Evolutionary conservation across 805 yeast species (phyloP).

Genomic region (Isabelozyma pseudorhagii): DNA sequence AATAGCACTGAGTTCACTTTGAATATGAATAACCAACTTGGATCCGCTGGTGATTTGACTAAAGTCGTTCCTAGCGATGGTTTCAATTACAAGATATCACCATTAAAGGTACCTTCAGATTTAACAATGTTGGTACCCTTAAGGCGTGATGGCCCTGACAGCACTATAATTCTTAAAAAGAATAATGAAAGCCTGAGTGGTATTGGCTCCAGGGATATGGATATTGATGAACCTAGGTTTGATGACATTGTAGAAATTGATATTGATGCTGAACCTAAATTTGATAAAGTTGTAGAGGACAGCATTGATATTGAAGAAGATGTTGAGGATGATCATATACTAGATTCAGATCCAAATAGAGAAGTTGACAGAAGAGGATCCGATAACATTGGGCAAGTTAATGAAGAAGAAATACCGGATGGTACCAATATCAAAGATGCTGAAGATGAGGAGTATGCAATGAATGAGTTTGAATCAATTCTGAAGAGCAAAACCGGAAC

Average conservation of each 20-base stretch:
- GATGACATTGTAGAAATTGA: not conserved
- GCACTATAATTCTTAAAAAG: not conserved
- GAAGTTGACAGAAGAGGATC: not conserved
- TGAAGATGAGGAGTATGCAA: too few relatives aligned
- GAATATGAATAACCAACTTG: slow-evolving; percentile 5
- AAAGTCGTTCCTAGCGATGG: slow-evolving; percentile 20
- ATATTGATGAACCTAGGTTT: not conserved
- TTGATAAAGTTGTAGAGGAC: slow-evolving; percentile 54
- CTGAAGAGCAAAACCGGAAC: too few relatives aligned
- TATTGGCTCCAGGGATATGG: not conserved
- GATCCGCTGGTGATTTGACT: slow-evolving; percentile 28
- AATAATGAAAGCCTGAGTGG: not conserved
- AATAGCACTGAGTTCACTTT: not conserved
- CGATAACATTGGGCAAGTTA: not conserved
- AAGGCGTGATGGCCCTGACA: slow-evolving; percentile 2
- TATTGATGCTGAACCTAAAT: slow-evolving; percentile 23
- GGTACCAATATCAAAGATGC: too few relatives aligned
- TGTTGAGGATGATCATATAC: not conserved
- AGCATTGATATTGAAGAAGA: slow-evolving; percentile 55
- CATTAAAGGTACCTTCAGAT: slow-evolving; percentile 27
- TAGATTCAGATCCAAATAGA: not conserved
- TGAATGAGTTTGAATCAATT: too few relatives aligned
- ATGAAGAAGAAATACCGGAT: too few relatives aligned
- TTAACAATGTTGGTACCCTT: slow-evolving; percentile 29
- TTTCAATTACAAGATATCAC: slow-evolving; percentile 9